Evolutionary conservation across 2,329 filamentous ascomycete species (phyloP).

Genomic region (Talaromyces sp.): DNA sequence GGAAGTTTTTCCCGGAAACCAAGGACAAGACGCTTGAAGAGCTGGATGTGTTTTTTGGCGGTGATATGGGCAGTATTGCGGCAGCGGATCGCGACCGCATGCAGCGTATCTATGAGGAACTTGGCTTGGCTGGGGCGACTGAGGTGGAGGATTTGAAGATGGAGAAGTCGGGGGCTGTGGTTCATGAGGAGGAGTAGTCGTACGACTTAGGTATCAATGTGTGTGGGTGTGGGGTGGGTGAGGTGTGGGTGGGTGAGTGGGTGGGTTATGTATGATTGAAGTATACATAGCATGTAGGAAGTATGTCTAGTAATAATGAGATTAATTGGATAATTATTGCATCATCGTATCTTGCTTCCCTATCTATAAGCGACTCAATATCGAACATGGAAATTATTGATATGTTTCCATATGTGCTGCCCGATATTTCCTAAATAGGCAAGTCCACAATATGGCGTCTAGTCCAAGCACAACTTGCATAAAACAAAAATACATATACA

Average conservation of each 20-base stretch:
- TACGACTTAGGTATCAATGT: too few relatives aligned
- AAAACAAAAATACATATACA: neutral
- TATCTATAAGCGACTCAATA: too few relatives aligned
- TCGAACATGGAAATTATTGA: too few relatives aligned
- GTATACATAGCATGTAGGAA: too few relatives aligned
- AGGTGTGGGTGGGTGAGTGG: too few relatives aligned
- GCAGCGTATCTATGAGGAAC: constrained; percentile 11
- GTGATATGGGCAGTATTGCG: constrained; percentile 12
- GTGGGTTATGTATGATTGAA: too few relatives aligned
- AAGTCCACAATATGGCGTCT: neutral
- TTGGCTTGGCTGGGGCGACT: constrained; percentile 6
- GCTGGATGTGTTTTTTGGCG: constrained; percentile 12
- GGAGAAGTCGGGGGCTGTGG: neutral
- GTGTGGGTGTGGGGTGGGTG: too few relatives aligned
- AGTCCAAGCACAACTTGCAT: neutral
- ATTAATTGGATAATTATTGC: too few relatives aligned
- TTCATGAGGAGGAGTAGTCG: constrained; percentile 7
- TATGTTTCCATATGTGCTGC: neutral
- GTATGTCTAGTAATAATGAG: too few relatives aligned
- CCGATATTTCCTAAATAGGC: neutral
- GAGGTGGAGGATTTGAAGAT: constrained; percentile 8
- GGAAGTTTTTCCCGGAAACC: constrained; percentile 18
- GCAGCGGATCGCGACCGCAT: constrained; percentile 9
- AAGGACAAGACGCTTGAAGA: constrained; percentile 14
- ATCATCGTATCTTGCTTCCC: too few relatives aligned